phyloP scores from a whole-genome alignment of 164 flowering plant genomes.

The Aristolochia californica region DNA sequence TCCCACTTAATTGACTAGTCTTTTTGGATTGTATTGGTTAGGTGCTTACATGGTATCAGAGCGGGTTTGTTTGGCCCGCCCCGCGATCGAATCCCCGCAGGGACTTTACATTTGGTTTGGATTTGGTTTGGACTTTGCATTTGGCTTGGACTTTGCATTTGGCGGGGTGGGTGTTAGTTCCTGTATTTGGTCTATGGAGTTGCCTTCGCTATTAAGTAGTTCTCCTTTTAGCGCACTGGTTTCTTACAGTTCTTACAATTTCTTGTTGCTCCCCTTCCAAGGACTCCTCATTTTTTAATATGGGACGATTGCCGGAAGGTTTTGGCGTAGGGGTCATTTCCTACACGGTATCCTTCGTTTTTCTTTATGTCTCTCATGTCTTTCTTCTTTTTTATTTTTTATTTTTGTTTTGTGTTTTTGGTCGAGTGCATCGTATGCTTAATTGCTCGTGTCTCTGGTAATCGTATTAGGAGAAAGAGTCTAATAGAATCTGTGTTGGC shows the following conservation, averaged over 20 bases:
- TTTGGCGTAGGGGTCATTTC: constrained; percentile 76
- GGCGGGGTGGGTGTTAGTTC: too few relatives aligned
- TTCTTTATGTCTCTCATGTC: not conserved
- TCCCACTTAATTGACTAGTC: too few relatives aligned
- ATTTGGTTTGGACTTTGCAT: too few relatives aligned
- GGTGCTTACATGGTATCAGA: too few relatives aligned
- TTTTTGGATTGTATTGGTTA: too few relatives aligned
- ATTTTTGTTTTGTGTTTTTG: not conserved
- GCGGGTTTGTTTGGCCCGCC: too few relatives aligned
- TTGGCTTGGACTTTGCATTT: too few relatives aligned
- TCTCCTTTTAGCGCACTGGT: too few relatives aligned
- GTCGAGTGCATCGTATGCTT: not conserved
- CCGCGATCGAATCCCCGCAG: too few relatives aligned
- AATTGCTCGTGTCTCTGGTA: not conserved
- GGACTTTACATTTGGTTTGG: too few relatives aligned
- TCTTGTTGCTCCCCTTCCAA: constrained; percentile 5
- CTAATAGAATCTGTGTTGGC: not conserved
- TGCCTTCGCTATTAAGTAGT: too few relatives aligned
- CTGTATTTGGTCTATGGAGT: too few relatives aligned
- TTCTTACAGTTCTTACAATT: not conserved
- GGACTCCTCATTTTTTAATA: constrained; percentile 61
- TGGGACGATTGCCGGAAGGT: constrained; percentile 73
- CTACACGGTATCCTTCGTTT: constrained; percentile 33
- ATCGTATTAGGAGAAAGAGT: not conserved
- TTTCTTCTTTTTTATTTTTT: not conserved